Base-by-base conservation (phyloP, 176 grass and related monocot species). In the Aegilops speltoides region DNA sequence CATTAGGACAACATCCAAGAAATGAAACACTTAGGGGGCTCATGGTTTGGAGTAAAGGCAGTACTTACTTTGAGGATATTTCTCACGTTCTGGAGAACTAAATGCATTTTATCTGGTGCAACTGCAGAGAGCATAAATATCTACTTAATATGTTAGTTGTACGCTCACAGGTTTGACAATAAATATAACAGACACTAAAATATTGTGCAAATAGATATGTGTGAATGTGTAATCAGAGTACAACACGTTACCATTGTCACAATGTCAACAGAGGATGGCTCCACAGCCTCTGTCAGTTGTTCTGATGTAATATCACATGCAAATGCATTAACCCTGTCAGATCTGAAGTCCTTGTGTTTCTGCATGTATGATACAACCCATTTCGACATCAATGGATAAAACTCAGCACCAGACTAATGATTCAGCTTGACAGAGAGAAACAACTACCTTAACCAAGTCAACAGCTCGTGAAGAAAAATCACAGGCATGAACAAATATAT, bases 71-170 rank as follows among this genome's bases (percentile, higher is more conserved):
- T 98, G 45, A 98, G 71, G 78, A 88, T 52, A 29, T 67, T 73
- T 86, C 85, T 92, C 60, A 93, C 64, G 69, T 96, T 96, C 48
- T 89, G 86, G 56, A 98, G 64, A 64, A 94, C 91, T 81, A 69
- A 84, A 81, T 88, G 81, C 95, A 97, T 97, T 86, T 97, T 97
- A 88, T 91, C 92, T 63, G 95, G 95, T 5, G 92, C 86, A 81
- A 97, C 95, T 97, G 96, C 96, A 93, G 96, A 98, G 19, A 98
- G 89, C 75, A 98, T 87, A 91, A 98, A 98, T 31, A 98, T 84
- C 96, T 98, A 92, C 79, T 96, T 94, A 94, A 95, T 88, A 68
- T 94, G 96, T 98, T 89, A 98, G 91, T 74, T 88, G 64, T 66
- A 80, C 73, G 22, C 37, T 84, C 36, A 62, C 10, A 80, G 54